Conservation (phyloP, 2,329 filamentous ascomycete species). For the Penicillium hordei region DNA sequence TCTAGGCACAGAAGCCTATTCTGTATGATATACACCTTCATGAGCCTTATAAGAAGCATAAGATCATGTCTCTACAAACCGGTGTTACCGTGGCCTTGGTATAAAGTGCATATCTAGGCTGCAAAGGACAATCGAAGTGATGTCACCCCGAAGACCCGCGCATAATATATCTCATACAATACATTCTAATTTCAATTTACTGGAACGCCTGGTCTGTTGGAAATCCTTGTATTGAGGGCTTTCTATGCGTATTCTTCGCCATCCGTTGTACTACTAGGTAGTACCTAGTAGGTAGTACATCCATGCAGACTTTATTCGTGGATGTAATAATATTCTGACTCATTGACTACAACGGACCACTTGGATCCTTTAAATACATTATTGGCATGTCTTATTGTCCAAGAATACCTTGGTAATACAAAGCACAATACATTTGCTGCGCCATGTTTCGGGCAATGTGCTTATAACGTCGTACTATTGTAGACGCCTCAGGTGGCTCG, state of each 20-base stretch:
- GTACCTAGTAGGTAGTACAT: too few relatives aligned
- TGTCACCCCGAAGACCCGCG: slow-evolving; percentile 1
- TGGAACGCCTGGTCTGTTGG: neutral
- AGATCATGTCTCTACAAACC: neutral
- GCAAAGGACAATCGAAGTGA: neutral
- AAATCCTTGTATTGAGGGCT: neutral
- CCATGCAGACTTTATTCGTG: neutral
- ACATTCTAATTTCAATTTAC: neutral
- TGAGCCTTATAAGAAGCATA: neutral
- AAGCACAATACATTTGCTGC: neutral
- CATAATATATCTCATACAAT: neutral
- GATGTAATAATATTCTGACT: neutral
- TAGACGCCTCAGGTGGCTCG: neutral
- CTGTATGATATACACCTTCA: neutral
- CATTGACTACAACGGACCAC: neutral
- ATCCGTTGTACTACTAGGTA: neutral
- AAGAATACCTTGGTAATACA: neutral
- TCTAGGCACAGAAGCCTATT: neutral
- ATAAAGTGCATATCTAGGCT: neutral
- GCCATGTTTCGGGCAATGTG: neutral
- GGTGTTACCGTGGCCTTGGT: neutral
- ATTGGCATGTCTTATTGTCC: neutral
- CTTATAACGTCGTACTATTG: neutral
- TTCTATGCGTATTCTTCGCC: neutral
- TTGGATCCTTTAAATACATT: neutral